Base-by-base conservation (phyloP, 2,329 filamentous ascomycete genomes). In the Diaporthe destruens region DNA sequence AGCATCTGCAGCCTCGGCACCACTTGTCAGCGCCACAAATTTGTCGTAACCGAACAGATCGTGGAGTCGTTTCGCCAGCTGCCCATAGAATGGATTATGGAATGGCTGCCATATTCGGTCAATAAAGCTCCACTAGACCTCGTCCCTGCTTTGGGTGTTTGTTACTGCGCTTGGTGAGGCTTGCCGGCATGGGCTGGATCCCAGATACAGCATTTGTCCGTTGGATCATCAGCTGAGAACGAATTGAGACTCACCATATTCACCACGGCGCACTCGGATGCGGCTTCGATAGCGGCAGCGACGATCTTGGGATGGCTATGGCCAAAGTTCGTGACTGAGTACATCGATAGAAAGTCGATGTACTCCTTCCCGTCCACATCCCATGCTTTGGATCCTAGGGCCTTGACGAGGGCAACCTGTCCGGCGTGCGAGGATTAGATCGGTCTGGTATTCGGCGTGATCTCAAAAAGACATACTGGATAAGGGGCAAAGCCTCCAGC, bases 261-360 rank as follows among this genome's bases (percentile, higher is more conserved):
- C 44, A 65, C 61, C n/a, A 65, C 61, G n/a, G 61, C 61, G 29
- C 61, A 65, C 29, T 51, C 61, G 7, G 44, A 65, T 8, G 44
- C 44, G 14, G 61, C 61, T 29, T 67, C 47, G n/a, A 57, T 57
- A 63, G 70, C 70, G n/a, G 71, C 71, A 25, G 71, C 71, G 20
- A 71, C 59, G 44, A 73, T 69, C 25, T 63, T 73, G 16, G 71
- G 71, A 42, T 73, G 71, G 20, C 68, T 73, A n/a, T 73, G 71
- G 32, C 71, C 71, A n/a, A 73, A 71, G 36, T 73, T 73, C 20
- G 71, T 73, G 29, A 71, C 70, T 39, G 66, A 67, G 2, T 71
- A 63, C 56, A 71, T 69, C n/a, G 57, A 66, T 34, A 69, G 70
- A 49, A 73, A 73, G 20, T 73, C 71, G 25, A 73, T 55, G 68